These are phyloP conservation scores for Cajanus cajan DNA, from an alignment of 306 rosid genomes.

Conservation along the genomic window DNA sequence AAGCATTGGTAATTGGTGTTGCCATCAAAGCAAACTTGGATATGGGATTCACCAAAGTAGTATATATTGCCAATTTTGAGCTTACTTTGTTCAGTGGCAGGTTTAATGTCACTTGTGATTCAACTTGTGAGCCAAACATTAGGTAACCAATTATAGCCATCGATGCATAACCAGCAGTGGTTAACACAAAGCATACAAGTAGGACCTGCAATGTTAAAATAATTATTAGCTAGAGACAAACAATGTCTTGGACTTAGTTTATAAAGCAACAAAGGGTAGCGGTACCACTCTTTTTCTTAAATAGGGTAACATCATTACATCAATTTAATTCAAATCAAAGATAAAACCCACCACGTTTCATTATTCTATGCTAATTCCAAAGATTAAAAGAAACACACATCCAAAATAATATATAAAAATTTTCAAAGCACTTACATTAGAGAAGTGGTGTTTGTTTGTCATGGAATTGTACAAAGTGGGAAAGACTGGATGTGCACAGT, in stretches of 20 bases:
- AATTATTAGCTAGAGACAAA: background rate
- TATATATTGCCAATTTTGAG: constrained; percentile 63
- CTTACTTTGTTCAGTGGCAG: constrained; percentile 58
- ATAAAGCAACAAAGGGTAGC: too few species aligned
- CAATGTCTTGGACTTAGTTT: too few species aligned
- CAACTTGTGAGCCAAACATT: constrained; percentile 59
- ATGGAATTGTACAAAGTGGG: constrained; percentile 81
- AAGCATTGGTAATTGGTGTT: constrained; percentile 58
- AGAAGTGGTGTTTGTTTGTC: constrained; percentile 70
- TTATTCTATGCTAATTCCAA: background rate
- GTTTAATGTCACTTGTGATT: constrained; percentile 67
- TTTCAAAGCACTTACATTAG: constrained; percentile 56
- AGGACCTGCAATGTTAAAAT: constrained; percentile 51
- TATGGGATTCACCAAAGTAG: constrained; percentile 69
- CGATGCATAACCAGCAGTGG: constrained; percentile 59
- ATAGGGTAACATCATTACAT: background rate
- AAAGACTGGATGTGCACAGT: constrained; percentile 87
- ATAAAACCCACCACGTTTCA: too few species aligned
- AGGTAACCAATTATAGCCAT: constrained; percentile 74
- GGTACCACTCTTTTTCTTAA: background rate
- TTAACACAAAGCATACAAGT: constrained; percentile 50
- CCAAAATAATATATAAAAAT: background rate
- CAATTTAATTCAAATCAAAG: background rate
- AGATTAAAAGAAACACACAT: background rate
- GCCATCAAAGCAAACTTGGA: constrained; percentile 75